Conservation (phyloP, 768 basidiomycete genomes). For the Termitomyces sp. region DNA sequence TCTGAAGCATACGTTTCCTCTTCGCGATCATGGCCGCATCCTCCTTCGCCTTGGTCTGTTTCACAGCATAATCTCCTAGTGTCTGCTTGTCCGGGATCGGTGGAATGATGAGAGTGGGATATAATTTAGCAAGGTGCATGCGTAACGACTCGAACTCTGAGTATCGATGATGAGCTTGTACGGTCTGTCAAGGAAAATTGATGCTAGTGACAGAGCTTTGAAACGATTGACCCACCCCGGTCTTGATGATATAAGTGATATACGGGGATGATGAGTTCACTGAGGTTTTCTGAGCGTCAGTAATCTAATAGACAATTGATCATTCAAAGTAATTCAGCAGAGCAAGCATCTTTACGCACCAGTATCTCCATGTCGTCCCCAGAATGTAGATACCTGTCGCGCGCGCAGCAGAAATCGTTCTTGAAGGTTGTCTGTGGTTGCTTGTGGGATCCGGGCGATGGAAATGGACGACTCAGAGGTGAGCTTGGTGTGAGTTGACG, state of each 20-base stretch:
- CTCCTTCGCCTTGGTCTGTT: conserved; percentile 95
- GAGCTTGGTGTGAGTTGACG: conserved; percentile 43
- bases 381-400: conserved; percentile 74
- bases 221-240: conserved; percentile 53
- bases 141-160: conserved; percentile 97
- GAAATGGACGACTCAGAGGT: conserved; percentile 41
- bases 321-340: background rate
- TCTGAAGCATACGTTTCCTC: conserved; percentile 91
- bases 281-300: conserved; percentile 93
- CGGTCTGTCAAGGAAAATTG: conserved; percentile 43
- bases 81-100: conserved; percentile 98
- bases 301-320: conserved; percentile 50
- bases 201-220: conserved; percentile 2
- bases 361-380: conserved; percentile 78
- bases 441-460: conserved; percentile 52
- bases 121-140: conserved; percentile 74
- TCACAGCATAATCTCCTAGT: conserved; percentile 93
- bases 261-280: conserved; percentile 85
- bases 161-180: conserved; percentile 85
- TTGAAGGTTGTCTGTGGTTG: conserved; percentile 52
- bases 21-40: conserved; percentile 88
- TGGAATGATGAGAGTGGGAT: conserved; percentile 94
- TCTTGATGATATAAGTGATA: conserved; percentile 88
- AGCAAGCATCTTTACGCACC: conserved; percentile 36
- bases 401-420: conserved; percentile 71